phyloP scores from a whole-genome alignment of 2,329 filamentous ascomycete genomes.

The Arthroderma uncinatum region DNA sequence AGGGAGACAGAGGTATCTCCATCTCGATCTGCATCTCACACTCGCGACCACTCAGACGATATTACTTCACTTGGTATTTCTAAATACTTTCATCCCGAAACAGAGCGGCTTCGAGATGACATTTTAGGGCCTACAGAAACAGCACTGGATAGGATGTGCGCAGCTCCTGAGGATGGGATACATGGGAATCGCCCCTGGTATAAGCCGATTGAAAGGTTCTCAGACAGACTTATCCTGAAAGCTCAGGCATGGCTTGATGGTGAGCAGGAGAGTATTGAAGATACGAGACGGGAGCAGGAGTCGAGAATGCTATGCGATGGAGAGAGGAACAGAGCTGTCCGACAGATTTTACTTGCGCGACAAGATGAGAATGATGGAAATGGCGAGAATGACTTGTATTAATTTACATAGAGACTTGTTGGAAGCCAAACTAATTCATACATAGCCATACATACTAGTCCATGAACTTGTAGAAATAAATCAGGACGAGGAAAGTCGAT shows the following conservation, averaged over 20 bases:
- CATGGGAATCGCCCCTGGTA: not conserved
- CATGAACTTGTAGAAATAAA: not conserved
- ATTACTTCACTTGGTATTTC: conserved; percentile 8
- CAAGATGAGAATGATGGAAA: not conserved
- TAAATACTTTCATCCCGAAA: conserved; percentile 18
- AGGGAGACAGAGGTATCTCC: not conserved
- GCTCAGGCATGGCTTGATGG: conserved; percentile 8
- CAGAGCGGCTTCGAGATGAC: conserved; percentile 11
- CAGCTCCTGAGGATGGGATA: not conserved
- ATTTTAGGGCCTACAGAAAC: conserved; percentile 10
- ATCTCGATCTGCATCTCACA: not conserved
- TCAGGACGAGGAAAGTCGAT: not conserved
- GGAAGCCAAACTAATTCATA: not conserved
- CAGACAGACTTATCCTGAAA: conserved; percentile 4
- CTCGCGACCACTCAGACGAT: not conserved
- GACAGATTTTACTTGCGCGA: conserved; percentile 1
- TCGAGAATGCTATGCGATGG: not conserved
- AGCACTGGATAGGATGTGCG: conserved; percentile 9
- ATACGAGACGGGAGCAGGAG: not conserved
- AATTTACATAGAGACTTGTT: not conserved
- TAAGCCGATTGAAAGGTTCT: not conserved
- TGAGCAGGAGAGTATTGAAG: not conserved
- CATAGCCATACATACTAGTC: not conserved
- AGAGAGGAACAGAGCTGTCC: not conserved
- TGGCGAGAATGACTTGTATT: not conserved